A percentile compares a stretch with the other conserved stretches of the same genome.
phyloP scores from a whole-genome alignment of 2,329 filamentous ascomycete genomes.

The Aspergillus pseudotamarii region DNA sequence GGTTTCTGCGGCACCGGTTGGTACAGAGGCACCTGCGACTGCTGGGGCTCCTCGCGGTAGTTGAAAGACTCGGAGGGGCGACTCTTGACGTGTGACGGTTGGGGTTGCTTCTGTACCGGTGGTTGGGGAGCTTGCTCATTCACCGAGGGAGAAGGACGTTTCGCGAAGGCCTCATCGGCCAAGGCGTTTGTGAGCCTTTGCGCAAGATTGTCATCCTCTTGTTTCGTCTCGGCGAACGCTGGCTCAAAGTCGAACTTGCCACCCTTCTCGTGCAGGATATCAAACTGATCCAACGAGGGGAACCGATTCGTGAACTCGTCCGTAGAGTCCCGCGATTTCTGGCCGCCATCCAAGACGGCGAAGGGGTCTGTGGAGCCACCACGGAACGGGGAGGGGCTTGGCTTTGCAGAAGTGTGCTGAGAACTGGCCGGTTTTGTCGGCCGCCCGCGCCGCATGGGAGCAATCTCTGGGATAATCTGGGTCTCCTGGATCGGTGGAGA shows the following conservation, averaged over 20 bases:
- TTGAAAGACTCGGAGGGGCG: slow-evolving; percentile 27
- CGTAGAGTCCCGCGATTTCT: slow-evolving; percentile 51
- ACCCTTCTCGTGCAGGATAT: slow-evolving; percentile 81
- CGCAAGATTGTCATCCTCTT: slow-evolving; percentile 57
- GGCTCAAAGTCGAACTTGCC: slow-evolving; percentile 81
- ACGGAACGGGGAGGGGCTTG: slow-evolving; percentile 69
- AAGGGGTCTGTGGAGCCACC: slow-evolving; percentile 81
- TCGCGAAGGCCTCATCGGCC: slow-evolving; percentile 80
- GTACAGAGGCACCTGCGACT: slow-evolving; percentile 37
- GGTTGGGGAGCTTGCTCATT: slow-evolving; percentile 32
- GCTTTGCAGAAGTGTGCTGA: slow-evolving; percentile 54
- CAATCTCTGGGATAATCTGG: slow-evolving; percentile 80
- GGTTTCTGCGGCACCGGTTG: slow-evolving; percentile 53
- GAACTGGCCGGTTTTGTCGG: slow-evolving; percentile 58
- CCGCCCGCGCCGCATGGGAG: slow-evolving; percentile 88
- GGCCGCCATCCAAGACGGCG: slow-evolving; percentile 75
- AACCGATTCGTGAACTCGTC: slow-evolving; percentile 87
- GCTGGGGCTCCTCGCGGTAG: slow-evolving; percentile 28
- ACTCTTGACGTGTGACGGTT: slow-evolving; percentile 26
- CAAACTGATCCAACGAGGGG: slow-evolving; percentile 90
- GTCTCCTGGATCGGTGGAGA: slow-evolving; percentile 72
- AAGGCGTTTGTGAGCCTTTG: slow-evolving; percentile 74
- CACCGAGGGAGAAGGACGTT: slow-evolving; percentile 38
- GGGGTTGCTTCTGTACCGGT: slow-evolving; percentile 27
- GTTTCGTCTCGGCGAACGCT: slow-evolving; percentile 47